Evolutionary conservation across 257 asterid species (phyloP), one percentile per base, ranked within the genome.

Genomic region (Solanum appendiculatum): DNA sequence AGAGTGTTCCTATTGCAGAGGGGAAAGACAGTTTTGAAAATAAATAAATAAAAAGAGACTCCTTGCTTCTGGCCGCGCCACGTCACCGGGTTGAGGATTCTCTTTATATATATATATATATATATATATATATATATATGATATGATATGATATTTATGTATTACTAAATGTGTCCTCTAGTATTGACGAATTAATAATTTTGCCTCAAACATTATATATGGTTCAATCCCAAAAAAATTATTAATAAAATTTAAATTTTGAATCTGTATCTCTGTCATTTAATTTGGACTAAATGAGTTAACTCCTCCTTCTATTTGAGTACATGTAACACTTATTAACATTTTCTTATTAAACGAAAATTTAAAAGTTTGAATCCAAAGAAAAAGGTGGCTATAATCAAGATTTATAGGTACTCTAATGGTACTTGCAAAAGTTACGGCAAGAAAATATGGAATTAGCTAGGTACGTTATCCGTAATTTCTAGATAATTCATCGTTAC

Each of bases 401-500:
- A 69, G 42, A 69, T 31, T 69, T 1, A 69, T 27, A 69, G n/a
- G 5, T 21, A 20, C 63, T 54, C n/a, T 18, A 18, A 51, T 51
- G 10, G n/a, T 54, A 56, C 12, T 56, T 20, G 4, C 10, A 18
- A 54, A 54, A 54, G n/a, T 54, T 54, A 54, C 5, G 11, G 0
- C 12, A 8, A 63, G 70, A n/a, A 5, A 63, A 2, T 63, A n/a
- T 63, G 33, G 1, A 63, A 25, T n/a, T 60, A n/a, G 33, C 8
- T 60, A 60, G 2, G 1, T 23, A n/a, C 9, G 11, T 60, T n/a
- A 63, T n/a, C 3, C 8, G 0, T n/a, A 58, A 9, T 11, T 25
- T n/a, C 5, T n/a, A n/a, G 8, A 25, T 11, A 63, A 11, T 3
- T 63, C 6, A 0, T 60, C 1, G 0, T 0, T 5, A n/a, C 9